phyloP scores from a whole-genome alignment of 139 green algal species.

The Tetradesmus obliquus region DNA sequence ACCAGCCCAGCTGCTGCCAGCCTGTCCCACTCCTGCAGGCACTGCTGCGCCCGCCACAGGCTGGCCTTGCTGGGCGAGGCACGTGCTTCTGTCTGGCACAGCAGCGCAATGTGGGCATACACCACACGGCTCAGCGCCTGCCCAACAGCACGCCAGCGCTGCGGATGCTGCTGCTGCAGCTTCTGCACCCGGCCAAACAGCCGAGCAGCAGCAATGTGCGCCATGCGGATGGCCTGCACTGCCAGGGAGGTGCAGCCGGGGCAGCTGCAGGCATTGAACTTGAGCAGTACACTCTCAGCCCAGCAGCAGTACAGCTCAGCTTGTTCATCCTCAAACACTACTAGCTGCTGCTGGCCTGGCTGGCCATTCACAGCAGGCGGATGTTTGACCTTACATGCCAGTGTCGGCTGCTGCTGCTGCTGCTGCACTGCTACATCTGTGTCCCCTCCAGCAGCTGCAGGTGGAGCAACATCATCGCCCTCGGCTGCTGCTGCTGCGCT shows the following conservation, averaged over 20 bases:
- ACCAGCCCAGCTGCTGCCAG: constrained; percentile 61
- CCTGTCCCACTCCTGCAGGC: constrained; percentile 77
- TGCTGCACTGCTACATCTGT: background rate
- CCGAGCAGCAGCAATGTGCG: constrained; percentile 65
- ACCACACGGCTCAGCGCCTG: constrained; percentile 64
- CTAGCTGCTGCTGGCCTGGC: constrained; percentile 32
- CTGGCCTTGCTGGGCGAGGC: constrained; percentile 64
- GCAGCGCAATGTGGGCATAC: constrained; percentile 72
- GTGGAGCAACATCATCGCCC: background rate
- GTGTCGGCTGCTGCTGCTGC: background rate
- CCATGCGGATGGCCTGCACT: constrained; percentile 69
- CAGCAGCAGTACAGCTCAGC: constrained; percentile 77
- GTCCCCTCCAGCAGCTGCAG: background rate
- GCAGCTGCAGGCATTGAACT: constrained; percentile 77
- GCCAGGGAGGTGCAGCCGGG: constrained; percentile 70
- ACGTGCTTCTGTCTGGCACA: constrained; percentile 75
- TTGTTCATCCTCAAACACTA: constrained; percentile 75
- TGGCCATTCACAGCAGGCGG: background rate
- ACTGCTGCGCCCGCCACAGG: constrained; percentile 75
- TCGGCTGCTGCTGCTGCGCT: background rate
- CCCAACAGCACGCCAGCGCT: constrained; percentile 60
- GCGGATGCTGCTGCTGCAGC: constrained; percentile 35
- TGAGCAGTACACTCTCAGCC: constrained; percentile 76
- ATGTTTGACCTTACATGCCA: constrained; percentile 18
- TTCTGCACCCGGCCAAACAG: constrained; percentile 67